Conservation (phyloP, 108 stramenopile genomes). For the Skeletonema tropicum region DNA sequence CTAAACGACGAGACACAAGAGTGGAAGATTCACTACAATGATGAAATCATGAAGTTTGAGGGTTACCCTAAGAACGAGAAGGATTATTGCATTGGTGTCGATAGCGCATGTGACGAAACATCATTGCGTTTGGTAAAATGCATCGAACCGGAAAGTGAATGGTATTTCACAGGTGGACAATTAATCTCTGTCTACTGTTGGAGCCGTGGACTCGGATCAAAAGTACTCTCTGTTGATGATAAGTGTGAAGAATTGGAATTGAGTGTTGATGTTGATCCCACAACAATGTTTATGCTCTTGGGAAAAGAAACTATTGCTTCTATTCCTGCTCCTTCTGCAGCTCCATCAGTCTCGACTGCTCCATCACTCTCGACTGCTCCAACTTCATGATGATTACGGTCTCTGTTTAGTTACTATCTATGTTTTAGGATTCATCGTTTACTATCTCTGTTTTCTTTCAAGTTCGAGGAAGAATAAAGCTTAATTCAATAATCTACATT, state of each 20-base stretch:
- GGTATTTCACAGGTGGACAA: constrained; percentile 1
- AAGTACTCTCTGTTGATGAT: not conserved
- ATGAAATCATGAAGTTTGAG: not conserved
- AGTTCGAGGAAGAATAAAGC: too few relatives aligned
- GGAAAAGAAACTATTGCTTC: not conserved
- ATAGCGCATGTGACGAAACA: not conserved
- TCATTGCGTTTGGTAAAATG: not conserved
- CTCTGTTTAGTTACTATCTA: too few relatives aligned
- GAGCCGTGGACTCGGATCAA: not conserved
- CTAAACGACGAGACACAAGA: not conserved
- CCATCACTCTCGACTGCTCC: too few relatives aligned
- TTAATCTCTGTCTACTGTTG: not conserved
- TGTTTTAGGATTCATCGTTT: too few relatives aligned
- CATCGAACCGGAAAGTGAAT: not conserved
- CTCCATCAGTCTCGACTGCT: too few relatives aligned
- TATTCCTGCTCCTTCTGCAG: not conserved
- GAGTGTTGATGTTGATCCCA: not conserved
- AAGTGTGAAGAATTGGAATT: not conserved
- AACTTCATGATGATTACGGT: too few relatives aligned
- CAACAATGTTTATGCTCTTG: not conserved
- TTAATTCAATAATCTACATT: not conserved
- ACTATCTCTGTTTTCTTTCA: too few relatives aligned
- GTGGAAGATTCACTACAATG: not conserved
- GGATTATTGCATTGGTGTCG: not conserved
- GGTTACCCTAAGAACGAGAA: not conserved